Evolutionary conservation across 192 early-diverging fungal genomes (phyloP), one percentile per base, ranked within the genome.

Genomic region (Backusella tarrabulga): DNA sequence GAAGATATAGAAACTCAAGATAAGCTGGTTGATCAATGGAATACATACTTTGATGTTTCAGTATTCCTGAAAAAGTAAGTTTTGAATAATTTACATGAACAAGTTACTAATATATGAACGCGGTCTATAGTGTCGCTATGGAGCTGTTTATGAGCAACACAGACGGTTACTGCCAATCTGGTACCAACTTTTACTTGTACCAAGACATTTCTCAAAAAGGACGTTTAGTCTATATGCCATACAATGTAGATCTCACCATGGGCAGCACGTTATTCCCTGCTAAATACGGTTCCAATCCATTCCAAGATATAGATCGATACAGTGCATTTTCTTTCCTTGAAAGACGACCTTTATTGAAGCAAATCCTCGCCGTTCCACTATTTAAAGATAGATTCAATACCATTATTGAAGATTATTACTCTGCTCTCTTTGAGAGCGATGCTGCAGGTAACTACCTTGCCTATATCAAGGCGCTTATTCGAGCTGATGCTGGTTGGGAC

Each of bases 401-500:
- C 11, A 80, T 84, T 34, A 66, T 87, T 9, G 75, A 80, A 34
- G 76, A 83, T 4, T 76, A 72, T 34, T 73, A 81, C 41, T 42
- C 46, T 29, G 42, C 74, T 4, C 66, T 84, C 9, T 83, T 83
- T 54, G 81, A 79, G 34, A 81, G 73, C 0, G 21, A 41, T 0
- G 76, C 75, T 7, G 36, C 83, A 15, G 26, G 41, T 15, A 77
- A 80, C 0, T 73, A 79, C 11, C n/a, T 87, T 6, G 76, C 79
- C 7, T 75, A 44, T 2, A 71, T 83, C 32, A 69, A 70, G 19
- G 72, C 34, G 1, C 71, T 84, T 68, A 81, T 87, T 19, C 19
- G 69, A 26, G 79, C 79, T 0, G 85, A 87, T 72, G 80, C 82
- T 12, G 74, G 71, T 3, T 87, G 85, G 85, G 85, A 87, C 34